phyloP scores from a whole-genome alignment of 2,329 filamentous ascomycete species.

The Didymella exigua region DNA sequence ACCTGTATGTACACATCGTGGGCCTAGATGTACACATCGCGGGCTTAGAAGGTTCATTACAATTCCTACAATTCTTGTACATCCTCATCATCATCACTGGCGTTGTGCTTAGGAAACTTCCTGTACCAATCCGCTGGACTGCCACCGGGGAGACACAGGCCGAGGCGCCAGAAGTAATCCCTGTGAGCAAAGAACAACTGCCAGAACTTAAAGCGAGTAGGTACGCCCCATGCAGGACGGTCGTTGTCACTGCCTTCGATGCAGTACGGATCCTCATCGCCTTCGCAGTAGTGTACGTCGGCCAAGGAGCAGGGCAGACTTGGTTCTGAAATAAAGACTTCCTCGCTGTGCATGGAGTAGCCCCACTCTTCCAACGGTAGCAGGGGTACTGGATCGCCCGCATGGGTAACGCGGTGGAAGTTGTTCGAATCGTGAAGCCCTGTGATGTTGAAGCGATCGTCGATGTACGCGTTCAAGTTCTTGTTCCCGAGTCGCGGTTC shows the following conservation, averaged over 20 bases:
- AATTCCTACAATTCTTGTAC: slow-evolving; percentile 28
- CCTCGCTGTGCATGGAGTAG: slow-evolving; percentile 81
- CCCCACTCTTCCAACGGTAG: slow-evolving; percentile 88
- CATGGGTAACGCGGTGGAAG: slow-evolving; percentile 84
- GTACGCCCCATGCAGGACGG: slow-evolving; percentile 46
- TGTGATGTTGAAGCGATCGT: slow-evolving; percentile 54
- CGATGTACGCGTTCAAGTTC: slow-evolving; percentile 60
- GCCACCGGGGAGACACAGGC: slow-evolving; percentile 83
- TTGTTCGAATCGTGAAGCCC: slow-evolving; percentile 27
- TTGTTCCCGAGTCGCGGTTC: slow-evolving; percentile 72
- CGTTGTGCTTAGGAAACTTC: slow-evolving; percentile 43
- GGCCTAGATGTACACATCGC: too few relatives aligned
- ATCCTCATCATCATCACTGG: slow-evolving; percentile 18
- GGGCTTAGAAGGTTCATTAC: slow-evolving; percentile 5
- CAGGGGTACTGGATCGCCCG: slow-evolving; percentile 84
- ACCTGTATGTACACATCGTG: not conserved
- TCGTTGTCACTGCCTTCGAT: slow-evolving; percentile 63
- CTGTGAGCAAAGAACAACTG: slow-evolving; percentile 90
- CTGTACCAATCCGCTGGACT: slow-evolving; percentile 71
- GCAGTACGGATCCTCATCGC: slow-evolving; percentile 73
- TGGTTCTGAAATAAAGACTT: slow-evolving; percentile 80
- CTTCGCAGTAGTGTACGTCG: slow-evolving; percentile 74
- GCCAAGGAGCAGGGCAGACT: slow-evolving; percentile 69
- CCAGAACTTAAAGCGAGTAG: slow-evolving; percentile 77
- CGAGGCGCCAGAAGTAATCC: slow-evolving; percentile 95